phyloP scores from a whole-genome alignment of 148 eudicot genomes.

The Amaranthus hypochondriacus region DNA sequence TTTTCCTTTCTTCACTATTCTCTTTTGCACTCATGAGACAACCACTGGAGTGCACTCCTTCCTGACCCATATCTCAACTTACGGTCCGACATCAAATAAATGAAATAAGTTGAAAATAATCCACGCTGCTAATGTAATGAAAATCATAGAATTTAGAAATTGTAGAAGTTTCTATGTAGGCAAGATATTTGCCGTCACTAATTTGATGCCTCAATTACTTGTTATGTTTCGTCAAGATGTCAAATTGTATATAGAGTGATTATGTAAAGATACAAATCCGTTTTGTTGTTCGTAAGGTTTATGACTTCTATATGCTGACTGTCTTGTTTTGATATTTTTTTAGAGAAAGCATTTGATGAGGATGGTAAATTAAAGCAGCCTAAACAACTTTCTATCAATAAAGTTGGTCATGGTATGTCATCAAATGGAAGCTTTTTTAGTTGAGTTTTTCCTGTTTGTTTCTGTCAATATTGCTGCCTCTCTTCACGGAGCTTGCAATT shows the following conservation, averaged over 20 bases:
- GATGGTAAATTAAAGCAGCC: conserved; percentile 85
- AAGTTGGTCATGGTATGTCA: conserved; percentile 99
- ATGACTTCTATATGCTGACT: conserved; percentile 10
- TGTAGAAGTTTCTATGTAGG: not conserved
- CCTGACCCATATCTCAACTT: no score
- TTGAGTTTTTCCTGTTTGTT: not conserved
- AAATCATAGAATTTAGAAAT: not conserved
- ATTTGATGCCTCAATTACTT: not conserved
- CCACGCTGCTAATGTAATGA: not conserved
- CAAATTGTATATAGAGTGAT: not conserved
- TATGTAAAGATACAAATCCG: not conserved
- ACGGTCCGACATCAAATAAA: no score
- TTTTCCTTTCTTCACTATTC: no score
- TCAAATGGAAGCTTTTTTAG: not conserved
- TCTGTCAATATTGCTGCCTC: not conserved
- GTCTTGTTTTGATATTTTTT: conserved; percentile 14
- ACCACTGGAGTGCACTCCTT: no score
- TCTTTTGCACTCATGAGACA: no score
- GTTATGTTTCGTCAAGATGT: not conserved
- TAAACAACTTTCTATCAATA: conserved; percentile 84
- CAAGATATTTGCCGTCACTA: not conserved
- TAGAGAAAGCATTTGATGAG: conserved; percentile 93
- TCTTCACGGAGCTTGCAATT: not conserved
- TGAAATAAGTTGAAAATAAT: no score
- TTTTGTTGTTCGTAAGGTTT: not conserved